phyloP scores from a whole-genome alignment of 2,329 filamentous ascomycete genomes.

The Annulohypoxylon truncatum region DNA sequence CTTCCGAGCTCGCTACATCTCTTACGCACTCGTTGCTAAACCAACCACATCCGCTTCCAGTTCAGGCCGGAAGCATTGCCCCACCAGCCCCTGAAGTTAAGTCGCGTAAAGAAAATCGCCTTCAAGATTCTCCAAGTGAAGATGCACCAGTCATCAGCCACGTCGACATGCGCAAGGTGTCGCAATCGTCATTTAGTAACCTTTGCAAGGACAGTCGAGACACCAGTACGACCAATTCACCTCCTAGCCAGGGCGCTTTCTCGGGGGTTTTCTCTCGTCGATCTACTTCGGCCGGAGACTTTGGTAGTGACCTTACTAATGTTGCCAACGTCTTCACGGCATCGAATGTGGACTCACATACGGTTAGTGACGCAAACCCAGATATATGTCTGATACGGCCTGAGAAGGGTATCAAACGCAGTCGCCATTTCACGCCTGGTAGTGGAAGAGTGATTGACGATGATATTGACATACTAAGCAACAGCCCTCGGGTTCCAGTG shows the following conservation, averaged over 20 bases:
- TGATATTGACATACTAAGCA: slow-evolving; percentile 58
- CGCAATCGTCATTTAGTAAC: slow-evolving; percentile 53
- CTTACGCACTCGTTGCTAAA: slow-evolving; percentile 62
- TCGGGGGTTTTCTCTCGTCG: slow-evolving; percentile 47
- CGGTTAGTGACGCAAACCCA: slow-evolving; percentile 13
- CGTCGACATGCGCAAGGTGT: slow-evolving; percentile 55
- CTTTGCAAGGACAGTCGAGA: slow-evolving; percentile 44
- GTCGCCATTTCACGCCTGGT: slow-evolving; percentile 59
- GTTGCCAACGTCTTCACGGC: slow-evolving; percentile 40
- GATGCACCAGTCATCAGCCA: slow-evolving; percentile 45
- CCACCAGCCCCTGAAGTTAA: slow-evolving; percentile 54
- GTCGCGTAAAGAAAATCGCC: slow-evolving; percentile 59
- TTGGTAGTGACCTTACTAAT: slow-evolving; percentile 50
- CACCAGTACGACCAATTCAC: slow-evolving; percentile 45
- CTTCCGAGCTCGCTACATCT: slow-evolving; percentile 55
- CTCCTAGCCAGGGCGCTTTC: slow-evolving; percentile 47
- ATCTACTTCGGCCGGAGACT: slow-evolving; percentile 48
- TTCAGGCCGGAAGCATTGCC: slow-evolving; percentile 48
- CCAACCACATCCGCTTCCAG: slow-evolving; percentile 56
- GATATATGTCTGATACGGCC: slow-evolving; percentile 37
- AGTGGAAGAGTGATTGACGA: slow-evolving; percentile 60
- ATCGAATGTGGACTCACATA: slow-evolving; percentile 35
- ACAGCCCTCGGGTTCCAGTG: slow-evolving; percentile 49
- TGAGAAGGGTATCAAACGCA: slow-evolving; percentile 59
- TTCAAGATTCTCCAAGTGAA: slow-evolving; percentile 42